phyloP scores from a whole-genome alignment of 148 eudicot species.

The Selenicereus undatus region DNA sequence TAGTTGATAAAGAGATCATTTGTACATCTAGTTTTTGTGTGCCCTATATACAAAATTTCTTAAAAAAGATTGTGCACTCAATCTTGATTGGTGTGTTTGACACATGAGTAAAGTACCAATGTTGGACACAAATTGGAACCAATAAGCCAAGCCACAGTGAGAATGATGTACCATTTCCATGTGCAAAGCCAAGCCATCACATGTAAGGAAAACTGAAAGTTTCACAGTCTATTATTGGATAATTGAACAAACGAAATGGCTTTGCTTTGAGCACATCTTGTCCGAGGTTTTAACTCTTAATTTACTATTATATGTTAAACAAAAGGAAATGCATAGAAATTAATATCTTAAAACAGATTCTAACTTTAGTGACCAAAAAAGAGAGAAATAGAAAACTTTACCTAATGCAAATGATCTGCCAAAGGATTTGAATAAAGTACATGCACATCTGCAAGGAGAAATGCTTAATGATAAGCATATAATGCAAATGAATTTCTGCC shows the following conservation, averaged over 20 bases:
- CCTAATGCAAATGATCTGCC: conserved; percentile 64
- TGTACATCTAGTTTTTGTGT: not conserved
- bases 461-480: not conserved
- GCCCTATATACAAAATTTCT: not conserved
- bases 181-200: not conserved
- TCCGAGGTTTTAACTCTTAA: not conserved
- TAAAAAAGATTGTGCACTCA: not conserved
- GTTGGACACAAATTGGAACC: not conserved
- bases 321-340: not conserved
- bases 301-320: not conserved
- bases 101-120: not conserved
- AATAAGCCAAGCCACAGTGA: not conserved
- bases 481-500: not conserved
- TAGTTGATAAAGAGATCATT: not conserved
- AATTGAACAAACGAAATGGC: not conserved
- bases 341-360: not conserved
- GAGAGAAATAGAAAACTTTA: conserved; percentile 20
- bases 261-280: not conserved
- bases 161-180: not conserved
- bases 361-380: conserved; percentile 16
- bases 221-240: not conserved
- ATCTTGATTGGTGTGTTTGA: not conserved
- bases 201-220: not conserved
- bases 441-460: conserved; percentile 65
- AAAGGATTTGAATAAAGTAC: conserved; percentile 67